Evolutionary conservation across 2,329 filamentous ascomycete genomes (phyloP).

Genomic region (Claviceps quebecensis): DNA sequence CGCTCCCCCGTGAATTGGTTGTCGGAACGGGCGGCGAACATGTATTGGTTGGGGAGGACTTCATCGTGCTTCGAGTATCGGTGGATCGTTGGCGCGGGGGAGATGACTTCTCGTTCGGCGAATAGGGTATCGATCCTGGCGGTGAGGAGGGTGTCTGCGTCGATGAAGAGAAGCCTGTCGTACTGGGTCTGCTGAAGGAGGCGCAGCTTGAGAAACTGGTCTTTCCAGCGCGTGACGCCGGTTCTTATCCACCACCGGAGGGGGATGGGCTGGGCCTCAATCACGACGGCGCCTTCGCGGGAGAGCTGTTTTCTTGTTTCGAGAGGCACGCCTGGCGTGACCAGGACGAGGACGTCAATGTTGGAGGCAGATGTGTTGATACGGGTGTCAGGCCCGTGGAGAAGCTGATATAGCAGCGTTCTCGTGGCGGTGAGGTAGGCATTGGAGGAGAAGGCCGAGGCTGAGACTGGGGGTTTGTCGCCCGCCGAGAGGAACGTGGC

Average conservation of each 20-base stretch:
- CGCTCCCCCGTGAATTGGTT: constrained; percentile 16
- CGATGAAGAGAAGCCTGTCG: constrained; percentile 27
- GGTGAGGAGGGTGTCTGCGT: constrained; percentile 26
- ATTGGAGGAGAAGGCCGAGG: neutral
- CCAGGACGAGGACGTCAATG: neutral
- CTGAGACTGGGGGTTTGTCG: neutral
- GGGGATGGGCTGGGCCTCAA: constrained; percentile 12
- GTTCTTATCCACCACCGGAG: constrained; percentile 20
- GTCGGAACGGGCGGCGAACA: constrained; percentile 21
- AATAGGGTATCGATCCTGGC: constrained; percentile 17
- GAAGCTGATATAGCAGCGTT: constrained; percentile 25
- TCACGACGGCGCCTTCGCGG: neutral
- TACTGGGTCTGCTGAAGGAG: constrained; percentile 26
- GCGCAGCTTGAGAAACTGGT: constrained; percentile 29
- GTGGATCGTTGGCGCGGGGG: neutral
- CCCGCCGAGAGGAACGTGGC: constrained; percentile 1
- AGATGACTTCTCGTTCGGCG: neutral
- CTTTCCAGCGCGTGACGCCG: constrained; percentile 24
- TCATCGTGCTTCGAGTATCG: constrained; percentile 23
- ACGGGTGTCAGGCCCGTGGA: constrained; percentile 23
- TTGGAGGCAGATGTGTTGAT: constrained; percentile 8
- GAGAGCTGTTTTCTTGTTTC: neutral
- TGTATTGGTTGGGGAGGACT: constrained; percentile 17
- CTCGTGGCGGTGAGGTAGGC: constrained; percentile 24
- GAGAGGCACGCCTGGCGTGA: neutral